These are phyloP conservation scores for Lentinus brumalis DNA, from an alignment of 768 basidiomycete genomes.

Conservation along the genomic window DNA sequence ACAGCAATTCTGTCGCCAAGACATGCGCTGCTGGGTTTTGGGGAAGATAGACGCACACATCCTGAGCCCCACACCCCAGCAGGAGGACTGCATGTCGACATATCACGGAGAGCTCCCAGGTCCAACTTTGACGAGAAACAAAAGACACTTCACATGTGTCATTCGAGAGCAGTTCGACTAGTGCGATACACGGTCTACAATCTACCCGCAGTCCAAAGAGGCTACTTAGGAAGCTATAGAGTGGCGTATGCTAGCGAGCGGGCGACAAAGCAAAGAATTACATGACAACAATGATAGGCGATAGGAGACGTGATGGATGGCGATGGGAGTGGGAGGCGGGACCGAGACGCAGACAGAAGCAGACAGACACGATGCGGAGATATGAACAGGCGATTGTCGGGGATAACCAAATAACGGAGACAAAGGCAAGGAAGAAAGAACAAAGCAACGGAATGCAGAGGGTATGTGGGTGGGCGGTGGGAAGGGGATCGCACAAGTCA, in stretches of 20 bases:
- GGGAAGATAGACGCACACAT: too few species aligned
- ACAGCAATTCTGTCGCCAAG: too few species aligned
- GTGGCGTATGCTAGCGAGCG: conserved; percentile 15
- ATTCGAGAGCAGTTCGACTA: conserved; percentile 21
- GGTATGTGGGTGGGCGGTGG: not conserved
- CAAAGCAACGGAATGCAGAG: not conserved
- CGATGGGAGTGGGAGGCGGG: not conserved
- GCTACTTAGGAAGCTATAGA: conserved; percentile 8
- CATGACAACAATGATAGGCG: conserved; percentile 3
- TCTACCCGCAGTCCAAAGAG: conserved; percentile 5
- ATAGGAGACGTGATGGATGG: not conserved
- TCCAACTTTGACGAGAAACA: not conserved
- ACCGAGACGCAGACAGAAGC: not conserved
- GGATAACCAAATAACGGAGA: not conserved
- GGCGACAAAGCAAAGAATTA: conserved; percentile 16
- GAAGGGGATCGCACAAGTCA: not conserved
- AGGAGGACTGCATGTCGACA: too few species aligned
- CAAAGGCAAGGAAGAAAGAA: not conserved
- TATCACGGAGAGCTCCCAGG: too few species aligned
- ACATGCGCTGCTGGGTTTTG: too few species aligned
- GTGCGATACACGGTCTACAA: conserved; percentile 16
- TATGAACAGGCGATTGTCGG: not conserved
- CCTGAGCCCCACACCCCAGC: too few species aligned
- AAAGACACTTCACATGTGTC: conserved; percentile 2
- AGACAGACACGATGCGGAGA: too few species aligned